Evolutionary conservation across 192 early-diverging fungal species (phyloP).

Genomic region (Rhizoclosmatium globosum): DNA sequence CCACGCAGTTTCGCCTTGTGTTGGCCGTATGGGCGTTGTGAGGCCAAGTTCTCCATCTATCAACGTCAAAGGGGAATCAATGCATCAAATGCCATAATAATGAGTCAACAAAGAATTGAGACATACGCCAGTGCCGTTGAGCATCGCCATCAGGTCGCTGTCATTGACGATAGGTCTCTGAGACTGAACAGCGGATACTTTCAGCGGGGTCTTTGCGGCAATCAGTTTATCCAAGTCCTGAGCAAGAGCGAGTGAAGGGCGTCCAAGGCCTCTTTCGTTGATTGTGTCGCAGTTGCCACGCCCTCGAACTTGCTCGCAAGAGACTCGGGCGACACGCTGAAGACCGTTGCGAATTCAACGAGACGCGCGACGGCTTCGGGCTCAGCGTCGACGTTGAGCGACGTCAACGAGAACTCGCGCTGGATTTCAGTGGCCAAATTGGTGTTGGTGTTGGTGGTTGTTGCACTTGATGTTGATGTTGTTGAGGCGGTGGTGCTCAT

Average conservation of each 20-base stretch:
- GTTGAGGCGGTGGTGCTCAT: too few species aligned
- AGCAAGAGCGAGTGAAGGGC: not conserved
- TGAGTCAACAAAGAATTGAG: not conserved
- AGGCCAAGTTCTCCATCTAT: not conserved
- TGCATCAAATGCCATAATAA: not conserved
- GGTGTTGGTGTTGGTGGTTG: too few species aligned
- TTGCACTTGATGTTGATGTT: too few species aligned
- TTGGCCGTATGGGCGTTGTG: not conserved
- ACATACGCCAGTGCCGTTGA: not conserved
- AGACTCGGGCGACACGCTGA: not conserved
- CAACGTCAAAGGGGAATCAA: not conserved
- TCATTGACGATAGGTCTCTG: not conserved
- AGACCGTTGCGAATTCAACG: not conserved
- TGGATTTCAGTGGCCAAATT: too few species aligned
- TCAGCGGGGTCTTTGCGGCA: too few species aligned
- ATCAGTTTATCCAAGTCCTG: too few species aligned
- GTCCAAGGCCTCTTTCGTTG: not conserved
- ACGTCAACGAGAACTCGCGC: not conserved
- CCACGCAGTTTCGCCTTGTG: not conserved
- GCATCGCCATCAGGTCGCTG: not conserved
- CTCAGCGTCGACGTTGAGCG: not conserved
- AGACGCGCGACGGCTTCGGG: not conserved
- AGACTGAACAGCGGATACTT: too few species aligned
- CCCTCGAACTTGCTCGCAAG: slow-evolving; percentile 8
- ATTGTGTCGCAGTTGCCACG: not conserved